phyloP scores from a whole-genome alignment of 352 stramenopile species.

The Globisporangium camurandrum region DNA sequence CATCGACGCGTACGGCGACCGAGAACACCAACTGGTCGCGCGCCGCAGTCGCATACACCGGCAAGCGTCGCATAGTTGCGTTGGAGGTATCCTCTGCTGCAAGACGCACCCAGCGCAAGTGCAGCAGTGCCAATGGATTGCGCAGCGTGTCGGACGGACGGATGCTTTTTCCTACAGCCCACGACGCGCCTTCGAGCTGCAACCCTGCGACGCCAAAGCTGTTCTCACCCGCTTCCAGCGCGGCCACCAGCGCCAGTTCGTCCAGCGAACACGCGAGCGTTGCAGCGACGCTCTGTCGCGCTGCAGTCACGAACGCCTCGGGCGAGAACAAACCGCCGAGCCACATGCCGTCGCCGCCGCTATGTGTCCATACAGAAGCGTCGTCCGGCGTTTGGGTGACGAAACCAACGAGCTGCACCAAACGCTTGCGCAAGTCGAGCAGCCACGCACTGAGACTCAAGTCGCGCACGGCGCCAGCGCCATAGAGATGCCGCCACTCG shows the following conservation, averaged over 20 bases:
- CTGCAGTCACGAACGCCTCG: slow-evolving; percentile 90
- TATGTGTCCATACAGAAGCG: too few species aligned
- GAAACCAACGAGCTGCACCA: slow-evolving; percentile 57
- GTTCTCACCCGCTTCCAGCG: slow-evolving; percentile 37
- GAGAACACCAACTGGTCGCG: slow-evolving; percentile 80
- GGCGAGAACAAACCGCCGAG: slow-evolving; percentile 90
- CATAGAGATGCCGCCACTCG: slow-evolving; percentile 55
- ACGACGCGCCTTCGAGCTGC: slow-evolving; percentile 77
- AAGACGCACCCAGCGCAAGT: slow-evolving; percentile 59
- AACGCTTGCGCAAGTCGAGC: slow-evolving; percentile 64
- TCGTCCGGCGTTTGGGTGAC: slow-evolving; percentile 18
- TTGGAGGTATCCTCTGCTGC: slow-evolving; percentile 17
- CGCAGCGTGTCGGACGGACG: slow-evolving; percentile 69
- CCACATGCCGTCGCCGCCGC: slow-evolving; percentile 81
- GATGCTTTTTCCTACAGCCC: slow-evolving; percentile 55
- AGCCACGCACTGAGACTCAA: slow-evolving; percentile 80
- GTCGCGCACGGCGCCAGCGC: slow-evolving; percentile 36
- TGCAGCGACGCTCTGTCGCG: slow-evolving; percentile 82
- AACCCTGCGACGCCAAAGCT: slow-evolving; percentile 65
- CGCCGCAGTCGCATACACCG: slow-evolving; percentile 79
- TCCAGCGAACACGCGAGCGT: slow-evolving; percentile 81
- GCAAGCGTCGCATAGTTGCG: slow-evolving; percentile 38
- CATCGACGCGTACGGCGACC: slow-evolving; percentile 56
- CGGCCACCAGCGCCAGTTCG: slow-evolving; percentile 75
- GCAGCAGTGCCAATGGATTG: slow-evolving; percentile 52